Evolutionary conservation across 768 basidiomycete genomes (phyloP), one percentile per base, ranked within the genome.

Genomic region (Omphalotus guepiniiformis): DNA sequence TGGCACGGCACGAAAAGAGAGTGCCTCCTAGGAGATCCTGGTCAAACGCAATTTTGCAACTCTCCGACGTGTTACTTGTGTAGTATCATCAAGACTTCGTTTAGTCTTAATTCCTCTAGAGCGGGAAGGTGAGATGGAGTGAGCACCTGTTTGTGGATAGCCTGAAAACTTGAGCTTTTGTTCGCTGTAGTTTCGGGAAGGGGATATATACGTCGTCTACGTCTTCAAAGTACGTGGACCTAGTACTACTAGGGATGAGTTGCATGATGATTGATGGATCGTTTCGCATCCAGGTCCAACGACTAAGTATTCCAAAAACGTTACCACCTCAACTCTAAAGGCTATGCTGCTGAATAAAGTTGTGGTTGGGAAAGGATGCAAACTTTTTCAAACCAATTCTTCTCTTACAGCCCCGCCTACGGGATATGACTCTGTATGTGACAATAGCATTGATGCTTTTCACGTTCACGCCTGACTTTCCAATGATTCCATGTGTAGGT

Each of bases 141-240:
- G 21, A 15, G 18, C 3, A 8, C 26, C 28, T n/a, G 39, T 23
- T 18, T n/a, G n/a, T n/a, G n/a, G n/a, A n/a, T n/a, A n/a, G n/a
- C n/a, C n/a, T n/a, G n/a, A n/a, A n/a, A n/a, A n/a, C n/a, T n/a
- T n/a, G 37, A n/a, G 21, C 11, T 25, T 8, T 25, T n/a, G n/a
- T n/a, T n/a, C 38, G 15, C 34, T 42, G 27, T 53, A 84, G 83
- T 50, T 85, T 85, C 41, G 84, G 84, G 21, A 76, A 76, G 29
- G 84, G 84, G 21, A 81, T 85, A 34, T 86, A 85, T 58, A 85
- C 83, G 1, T 83, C 83, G 4, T 81, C 82, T n/a, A 86, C 84
- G 1, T 85, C 85, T n/a, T 86, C 84, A 6, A 86, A 86, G 75
- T 79, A 47, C 48, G 74, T 52, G 3, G n/a, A n/a, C n/a, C n/a